Percentiles rank a stretch among this genome's conserved stretches.
Conservation (phyloP, 1,284 basidiomycete species). For the Rhodotorula glutinis region DNA sequence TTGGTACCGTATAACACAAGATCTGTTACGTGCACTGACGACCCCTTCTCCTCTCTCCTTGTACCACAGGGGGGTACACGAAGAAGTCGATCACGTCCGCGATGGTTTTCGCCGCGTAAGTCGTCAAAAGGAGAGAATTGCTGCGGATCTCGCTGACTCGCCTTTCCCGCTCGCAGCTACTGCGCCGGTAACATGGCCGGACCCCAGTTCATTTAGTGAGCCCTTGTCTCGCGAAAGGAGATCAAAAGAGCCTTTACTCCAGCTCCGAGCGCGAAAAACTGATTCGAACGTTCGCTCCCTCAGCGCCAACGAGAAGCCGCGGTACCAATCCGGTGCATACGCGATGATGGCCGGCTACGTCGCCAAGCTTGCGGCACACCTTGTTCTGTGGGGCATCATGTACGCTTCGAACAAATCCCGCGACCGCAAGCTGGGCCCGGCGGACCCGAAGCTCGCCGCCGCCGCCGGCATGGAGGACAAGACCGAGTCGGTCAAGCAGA, state of each 20-base stretch:
- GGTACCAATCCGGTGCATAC: slow-evolving; percentile 46
- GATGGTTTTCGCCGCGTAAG: slow-evolving; percentile 43
- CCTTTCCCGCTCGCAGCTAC: slow-evolving; percentile 17
- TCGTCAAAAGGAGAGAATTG: slow-evolving; percentile 33
- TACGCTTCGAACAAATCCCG: slow-evolving; percentile 45
- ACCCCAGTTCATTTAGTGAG: slow-evolving; percentile 40
- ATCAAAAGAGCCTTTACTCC: neutral
- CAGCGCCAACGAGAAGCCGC: slow-evolving; percentile 43
- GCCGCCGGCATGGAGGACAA: slow-evolving; percentile 47
- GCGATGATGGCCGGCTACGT: slow-evolving; percentile 45
- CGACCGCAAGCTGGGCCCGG: slow-evolving; percentile 42
- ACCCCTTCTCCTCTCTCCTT: no score
- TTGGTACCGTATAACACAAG: no score
- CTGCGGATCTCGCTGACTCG: slow-evolving; percentile 12
- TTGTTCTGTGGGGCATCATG: slow-evolving; percentile 16
- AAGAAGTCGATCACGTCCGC: slow-evolving; percentile 46
- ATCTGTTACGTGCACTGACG: no score
- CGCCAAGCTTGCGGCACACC: slow-evolving; percentile 9
- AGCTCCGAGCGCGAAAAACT: neutral
- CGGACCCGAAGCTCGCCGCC: slow-evolving; percentile 44
- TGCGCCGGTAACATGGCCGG: slow-evolving; percentile 42
- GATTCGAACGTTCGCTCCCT: neutral
- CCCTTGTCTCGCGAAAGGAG: neutral
- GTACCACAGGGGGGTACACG: slow-evolving; percentile 37
- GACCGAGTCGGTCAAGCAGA: slow-evolving; percentile 44